These are phyloP conservation scores for Psilocybe mexicana DNA, from an alignment of 1,284 basidiomycete genomes.

Conservation along the genomic window DNA sequence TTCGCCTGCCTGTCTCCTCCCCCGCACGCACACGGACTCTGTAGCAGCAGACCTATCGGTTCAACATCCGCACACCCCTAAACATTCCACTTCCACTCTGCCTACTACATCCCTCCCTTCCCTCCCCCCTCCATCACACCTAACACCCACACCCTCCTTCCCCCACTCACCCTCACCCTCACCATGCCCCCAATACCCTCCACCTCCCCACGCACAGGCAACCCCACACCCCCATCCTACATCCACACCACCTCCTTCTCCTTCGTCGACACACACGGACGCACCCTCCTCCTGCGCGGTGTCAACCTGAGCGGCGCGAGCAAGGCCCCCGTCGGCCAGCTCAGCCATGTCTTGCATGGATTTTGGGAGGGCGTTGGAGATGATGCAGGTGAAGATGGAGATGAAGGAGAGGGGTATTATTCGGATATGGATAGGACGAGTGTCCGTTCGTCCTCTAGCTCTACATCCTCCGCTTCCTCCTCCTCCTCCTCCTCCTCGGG, in stretches of 20 bases:
- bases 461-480: too few species aligned
- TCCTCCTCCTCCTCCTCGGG: too few species aligned
- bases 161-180: background rate
- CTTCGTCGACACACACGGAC: conserved; percentile 85
- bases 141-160: too few species aligned
- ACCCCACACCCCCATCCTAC: conserved; percentile 50
- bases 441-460: too few species aligned
- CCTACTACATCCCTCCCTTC: too few species aligned
- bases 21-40: too few species aligned
- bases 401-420: conserved; percentile 39
- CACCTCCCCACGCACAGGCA: conserved; percentile 70
- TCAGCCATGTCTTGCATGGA: conserved; percentile 66
- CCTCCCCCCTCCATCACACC: too few species aligned
- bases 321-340: conserved; percentile 79
- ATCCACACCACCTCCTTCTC: conserved; percentile 72
- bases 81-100: too few species aligned
- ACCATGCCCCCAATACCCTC: conserved; percentile 60
- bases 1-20: too few species aligned
- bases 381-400: background rate
- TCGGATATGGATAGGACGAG: background rate
- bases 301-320: conserved; percentile 90
- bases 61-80: too few species aligned
- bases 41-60: too few species aligned
- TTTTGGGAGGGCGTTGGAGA: conserved; percentile 87
- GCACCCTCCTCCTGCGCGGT: conserved; percentile 86